These are phyloP conservation scores for Solanum neorickii DNA, from an alignment of 257 asterid species.

Conservation along the genomic window DNA sequence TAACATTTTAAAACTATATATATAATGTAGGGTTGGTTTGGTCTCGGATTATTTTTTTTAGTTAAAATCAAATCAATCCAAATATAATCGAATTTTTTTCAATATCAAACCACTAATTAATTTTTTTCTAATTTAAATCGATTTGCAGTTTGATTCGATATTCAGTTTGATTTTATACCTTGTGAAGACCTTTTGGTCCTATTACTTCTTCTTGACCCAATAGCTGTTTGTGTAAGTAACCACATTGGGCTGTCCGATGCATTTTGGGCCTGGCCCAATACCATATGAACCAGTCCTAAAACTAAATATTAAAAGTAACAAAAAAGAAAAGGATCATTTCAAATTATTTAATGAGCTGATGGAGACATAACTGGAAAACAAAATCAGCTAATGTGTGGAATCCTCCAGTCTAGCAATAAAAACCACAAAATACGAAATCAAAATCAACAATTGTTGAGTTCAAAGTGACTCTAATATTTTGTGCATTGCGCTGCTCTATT, in stretches of 20 bases:
- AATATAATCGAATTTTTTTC: accelerated
- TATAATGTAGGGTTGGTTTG: no score
- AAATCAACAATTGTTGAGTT: neutral
- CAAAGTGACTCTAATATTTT: neutral
- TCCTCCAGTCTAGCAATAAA: neutral
- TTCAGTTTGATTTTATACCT: no score
- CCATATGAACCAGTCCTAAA: neutral
- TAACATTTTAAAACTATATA: no score
- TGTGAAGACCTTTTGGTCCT: no score
- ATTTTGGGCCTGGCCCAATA: neutral
- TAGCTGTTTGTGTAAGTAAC: neutral
- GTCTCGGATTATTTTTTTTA: no score
- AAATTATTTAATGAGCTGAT: neutral
- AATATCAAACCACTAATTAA: no score
- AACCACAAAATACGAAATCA: no score
- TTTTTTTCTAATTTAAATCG: no score
- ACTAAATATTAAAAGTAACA: neutral
- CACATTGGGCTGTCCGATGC: neutral
- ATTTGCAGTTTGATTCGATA: no score
- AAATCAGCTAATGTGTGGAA: neutral
- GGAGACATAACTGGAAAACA: neutral
- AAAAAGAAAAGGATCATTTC: neutral
- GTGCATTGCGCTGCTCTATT: no score
- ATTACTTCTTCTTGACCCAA: neutral
- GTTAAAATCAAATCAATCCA: no score